phyloP scores from a whole-genome alignment of 208 protist genomes.

The Leishmania amazonensis region DNA sequence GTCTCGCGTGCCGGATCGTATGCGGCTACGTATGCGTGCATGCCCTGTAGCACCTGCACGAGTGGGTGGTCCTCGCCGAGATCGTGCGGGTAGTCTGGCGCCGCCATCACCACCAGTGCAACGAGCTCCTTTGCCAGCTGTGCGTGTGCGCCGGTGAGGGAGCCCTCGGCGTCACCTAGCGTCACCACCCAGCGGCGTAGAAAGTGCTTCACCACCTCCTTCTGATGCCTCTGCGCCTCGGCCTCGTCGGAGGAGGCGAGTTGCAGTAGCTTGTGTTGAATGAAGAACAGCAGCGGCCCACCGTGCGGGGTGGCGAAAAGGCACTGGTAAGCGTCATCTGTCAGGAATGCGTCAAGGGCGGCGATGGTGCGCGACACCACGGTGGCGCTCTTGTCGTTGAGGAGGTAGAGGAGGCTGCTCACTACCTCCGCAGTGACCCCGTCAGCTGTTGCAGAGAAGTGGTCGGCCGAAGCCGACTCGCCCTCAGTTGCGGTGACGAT shows the following conservation, averaged over 20 bases:
- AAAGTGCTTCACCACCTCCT: constrained; percentile 65
- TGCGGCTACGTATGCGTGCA: constrained; percentile 34
- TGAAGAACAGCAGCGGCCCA: constrained; percentile 52
- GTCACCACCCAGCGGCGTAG: constrained; percentile 65
- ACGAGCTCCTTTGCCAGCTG: constrained; percentile 61
- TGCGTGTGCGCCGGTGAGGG: constrained; percentile 32
- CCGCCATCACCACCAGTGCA: constrained; percentile 38
- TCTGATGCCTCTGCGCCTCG: constrained; percentile 32
- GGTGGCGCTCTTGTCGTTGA: constrained; percentile 67
- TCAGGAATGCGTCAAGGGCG: constrained; percentile 73
- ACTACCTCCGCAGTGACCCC: constrained; percentile 48
- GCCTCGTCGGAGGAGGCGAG: constrained; percentile 22
- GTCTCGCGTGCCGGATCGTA: constrained; percentile 12
- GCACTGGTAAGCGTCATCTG: constrained; percentile 34
- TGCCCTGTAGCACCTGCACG: constrained; percentile 58
- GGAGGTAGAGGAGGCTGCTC: constrained; percentile 74
- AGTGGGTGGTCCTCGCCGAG: constrained; percentile 48
- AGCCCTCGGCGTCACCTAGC: constrained; percentile 34
- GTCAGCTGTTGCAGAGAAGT: neutral
- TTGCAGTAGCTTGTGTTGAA: constrained; percentile 66
- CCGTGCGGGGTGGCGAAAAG: constrained; percentile 45
- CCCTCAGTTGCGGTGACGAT: constrained; percentile 7
- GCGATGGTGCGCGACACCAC: constrained; percentile 75
- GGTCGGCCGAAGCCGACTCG: neutral
- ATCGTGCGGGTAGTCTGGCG: constrained; percentile 67